A percentile compares a stretch with the other conserved stretches of the same genome.
phyloP scores from a whole-genome alignment of 805 yeast genomes.

The Spathaspora boniae region DNA sequence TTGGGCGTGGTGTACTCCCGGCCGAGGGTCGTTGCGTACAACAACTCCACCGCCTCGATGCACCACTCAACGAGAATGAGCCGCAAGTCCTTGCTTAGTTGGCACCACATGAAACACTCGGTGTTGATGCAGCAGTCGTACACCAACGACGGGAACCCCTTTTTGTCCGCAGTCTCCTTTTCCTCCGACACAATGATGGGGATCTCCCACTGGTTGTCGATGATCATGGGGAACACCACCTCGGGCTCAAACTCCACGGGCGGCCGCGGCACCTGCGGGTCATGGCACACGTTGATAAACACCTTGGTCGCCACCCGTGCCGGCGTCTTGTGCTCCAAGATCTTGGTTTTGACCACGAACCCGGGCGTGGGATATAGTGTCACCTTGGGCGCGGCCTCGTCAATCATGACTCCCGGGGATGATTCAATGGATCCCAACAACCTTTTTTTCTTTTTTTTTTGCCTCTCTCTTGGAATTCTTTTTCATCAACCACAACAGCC shows the following conservation, averaged over 20 bases:
- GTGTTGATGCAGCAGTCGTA: constrained; percentile 79
- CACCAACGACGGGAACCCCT: constrained; percentile 60
- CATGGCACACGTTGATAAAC: constrained; percentile 75
- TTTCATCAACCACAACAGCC: neutral
- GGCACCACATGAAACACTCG: constrained; percentile 59
- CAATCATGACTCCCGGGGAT: too few relatives aligned
- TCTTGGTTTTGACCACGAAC: constrained; percentile 67
- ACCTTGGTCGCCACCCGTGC: constrained; percentile 49
- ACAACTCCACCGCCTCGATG: constrained; percentile 70
- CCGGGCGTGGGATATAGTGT: constrained; percentile 55
- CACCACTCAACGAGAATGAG: constrained; percentile 79
- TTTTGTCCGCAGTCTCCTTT: constrained; percentile 61
- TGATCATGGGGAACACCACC: constrained; percentile 57
- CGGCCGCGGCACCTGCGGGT: constrained; percentile 64
- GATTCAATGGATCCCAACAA: constrained; percentile 2
- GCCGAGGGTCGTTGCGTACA: constrained; percentile 46
- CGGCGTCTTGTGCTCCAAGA: constrained; percentile 33
- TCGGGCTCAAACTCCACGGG: constrained; percentile 49
- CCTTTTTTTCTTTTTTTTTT: neutral
- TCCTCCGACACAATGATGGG: constrained; percentile 71
- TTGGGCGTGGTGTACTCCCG: constrained; percentile 69
- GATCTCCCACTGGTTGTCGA: constrained; percentile 77
- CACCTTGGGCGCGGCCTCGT: constrained; percentile 15
- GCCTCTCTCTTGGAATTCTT: too few relatives aligned
- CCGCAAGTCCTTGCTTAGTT: constrained; percentile 54